Conservation (phyloP, 1,284 basidiomycete species). For the Leccinum holopus region DNA sequence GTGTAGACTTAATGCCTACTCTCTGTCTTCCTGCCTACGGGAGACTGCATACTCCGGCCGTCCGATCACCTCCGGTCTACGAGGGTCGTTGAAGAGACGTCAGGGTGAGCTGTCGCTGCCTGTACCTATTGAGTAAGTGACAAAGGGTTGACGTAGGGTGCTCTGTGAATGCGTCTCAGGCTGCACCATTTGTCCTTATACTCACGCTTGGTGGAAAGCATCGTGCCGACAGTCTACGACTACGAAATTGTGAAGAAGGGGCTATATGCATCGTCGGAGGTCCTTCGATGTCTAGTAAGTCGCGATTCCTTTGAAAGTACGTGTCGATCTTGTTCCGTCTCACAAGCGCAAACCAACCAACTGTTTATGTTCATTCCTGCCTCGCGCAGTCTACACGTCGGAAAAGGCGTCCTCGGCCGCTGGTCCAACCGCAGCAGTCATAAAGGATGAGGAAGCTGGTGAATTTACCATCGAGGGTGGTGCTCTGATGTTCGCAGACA, state of each 20-base stretch:
- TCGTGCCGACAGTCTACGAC: too few relatives aligned
- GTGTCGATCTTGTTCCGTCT: constrained; percentile 26
- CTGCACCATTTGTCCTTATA: too few relatives aligned
- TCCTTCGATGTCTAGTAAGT: constrained; percentile 95
- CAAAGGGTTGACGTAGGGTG: not conserved
- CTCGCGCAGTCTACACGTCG: constrained; percentile 97
- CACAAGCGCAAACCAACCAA: not conserved
- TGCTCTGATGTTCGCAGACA: constrained; percentile 98
- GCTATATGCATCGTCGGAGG: constrained; percentile 88
- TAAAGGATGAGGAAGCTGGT: constrained; percentile 97
- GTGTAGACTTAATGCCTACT: constrained; percentile 22
- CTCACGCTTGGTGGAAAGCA: too few relatives aligned
- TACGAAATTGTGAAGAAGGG: too few relatives aligned
- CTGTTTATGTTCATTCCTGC: constrained; percentile 84
- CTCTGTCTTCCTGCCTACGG: not conserved
- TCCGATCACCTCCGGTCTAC: constrained; percentile 15
- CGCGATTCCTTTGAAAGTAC: constrained; percentile 92
- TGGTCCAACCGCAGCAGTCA: constrained; percentile 97
- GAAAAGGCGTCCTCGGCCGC: constrained; percentile 99
- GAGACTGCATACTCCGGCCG: too few relatives aligned
- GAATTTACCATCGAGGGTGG: constrained; percentile 99
- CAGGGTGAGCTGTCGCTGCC: constrained; percentile 19
- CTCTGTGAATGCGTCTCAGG: not conserved
- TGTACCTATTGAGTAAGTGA: not conserved
- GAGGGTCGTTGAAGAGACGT: constrained; percentile 20